These are phyloP conservation scores for Pythium vanterpoolii DNA, from an alignment of 352 stramenopile species.

Conservation along the genomic window DNA sequence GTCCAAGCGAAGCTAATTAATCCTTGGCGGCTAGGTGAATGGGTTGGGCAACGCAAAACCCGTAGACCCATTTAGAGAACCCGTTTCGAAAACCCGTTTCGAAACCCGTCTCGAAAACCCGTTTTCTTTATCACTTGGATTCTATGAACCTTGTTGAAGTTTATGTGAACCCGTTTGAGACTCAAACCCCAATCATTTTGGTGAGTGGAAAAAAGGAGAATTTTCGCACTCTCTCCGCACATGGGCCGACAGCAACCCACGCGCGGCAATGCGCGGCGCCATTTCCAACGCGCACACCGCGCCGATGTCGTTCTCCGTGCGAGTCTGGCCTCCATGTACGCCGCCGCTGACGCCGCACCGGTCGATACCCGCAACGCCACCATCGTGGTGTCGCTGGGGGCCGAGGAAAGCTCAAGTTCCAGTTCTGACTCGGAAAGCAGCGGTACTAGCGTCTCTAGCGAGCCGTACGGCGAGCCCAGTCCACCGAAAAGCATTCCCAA, in stretches of 20 bases:
- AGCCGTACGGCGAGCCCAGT: slow-evolving; percentile 6
- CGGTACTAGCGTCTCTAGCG: background rate
- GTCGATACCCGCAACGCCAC: background rate
- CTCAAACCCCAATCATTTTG: no score
- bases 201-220: background rate
- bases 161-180: no score
- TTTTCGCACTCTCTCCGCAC: background rate
- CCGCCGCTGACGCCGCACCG: background rate
- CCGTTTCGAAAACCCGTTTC: no score
- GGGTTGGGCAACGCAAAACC: no score
- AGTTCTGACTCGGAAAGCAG: slow-evolving; percentile 7
- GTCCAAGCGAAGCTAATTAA: no score
- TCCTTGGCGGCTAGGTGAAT: no score
- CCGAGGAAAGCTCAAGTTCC: background rate
- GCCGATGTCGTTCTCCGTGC: background rate
- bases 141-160: no score
- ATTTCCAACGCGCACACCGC: background rate
- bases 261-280: background rate
- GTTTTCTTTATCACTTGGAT: no score
- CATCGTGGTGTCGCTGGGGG: background rate
- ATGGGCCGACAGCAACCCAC: background rate
- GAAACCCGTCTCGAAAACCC: no score
- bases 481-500: background rate
- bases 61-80: no score
- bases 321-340: background rate